phyloP scores from a whole-genome alignment of 192 early-diverging fungal species.

The Entomortierella beljakovae region DNA sequence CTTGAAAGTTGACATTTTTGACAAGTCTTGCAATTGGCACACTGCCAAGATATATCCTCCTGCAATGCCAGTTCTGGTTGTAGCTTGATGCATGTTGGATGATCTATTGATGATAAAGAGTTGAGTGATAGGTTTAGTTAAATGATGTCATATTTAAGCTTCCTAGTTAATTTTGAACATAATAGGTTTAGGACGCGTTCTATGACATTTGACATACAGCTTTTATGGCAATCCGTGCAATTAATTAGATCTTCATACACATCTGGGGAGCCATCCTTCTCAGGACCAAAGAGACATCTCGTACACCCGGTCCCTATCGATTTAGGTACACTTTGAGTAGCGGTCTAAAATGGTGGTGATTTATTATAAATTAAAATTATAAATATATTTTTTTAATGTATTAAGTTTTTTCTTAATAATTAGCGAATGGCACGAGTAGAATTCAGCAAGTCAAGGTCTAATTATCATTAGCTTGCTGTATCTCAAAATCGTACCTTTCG shows the following conservation, averaged over 20 bases:
- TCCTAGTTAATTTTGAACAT: constrained; percentile 4
- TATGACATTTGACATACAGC: constrained; percentile 43
- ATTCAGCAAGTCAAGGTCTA: not conserved
- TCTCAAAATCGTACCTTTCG: constrained; percentile 30
- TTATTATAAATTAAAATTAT: not conserved
- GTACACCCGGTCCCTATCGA: constrained; percentile 35
- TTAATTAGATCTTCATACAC: constrained; percentile 54
- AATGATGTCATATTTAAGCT: not conserved
- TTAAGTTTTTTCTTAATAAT: not conserved
- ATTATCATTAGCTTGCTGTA: not conserved
- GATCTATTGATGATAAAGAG: constrained; percentile 28
- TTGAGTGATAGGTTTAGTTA: not conserved
- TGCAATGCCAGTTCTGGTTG: constrained; percentile 41
- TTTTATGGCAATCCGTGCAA: constrained; percentile 61
- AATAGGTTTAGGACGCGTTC: not conserved
- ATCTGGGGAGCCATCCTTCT: constrained; percentile 54
- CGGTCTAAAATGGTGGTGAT: constrained; percentile 4
- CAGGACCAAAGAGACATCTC: constrained; percentile 51
- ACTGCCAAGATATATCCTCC: constrained; percentile 61
- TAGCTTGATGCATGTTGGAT: constrained; percentile 56
- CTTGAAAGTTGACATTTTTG: constrained; percentile 54
- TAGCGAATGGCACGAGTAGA: not conserved
- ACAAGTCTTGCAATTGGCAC: constrained; percentile 64
- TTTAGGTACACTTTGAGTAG: constrained; percentile 21
- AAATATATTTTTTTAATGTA: not conserved